Conservation (phyloP, 805 yeast genomes). For the Zygotorulaspora chibaensis region DNA sequence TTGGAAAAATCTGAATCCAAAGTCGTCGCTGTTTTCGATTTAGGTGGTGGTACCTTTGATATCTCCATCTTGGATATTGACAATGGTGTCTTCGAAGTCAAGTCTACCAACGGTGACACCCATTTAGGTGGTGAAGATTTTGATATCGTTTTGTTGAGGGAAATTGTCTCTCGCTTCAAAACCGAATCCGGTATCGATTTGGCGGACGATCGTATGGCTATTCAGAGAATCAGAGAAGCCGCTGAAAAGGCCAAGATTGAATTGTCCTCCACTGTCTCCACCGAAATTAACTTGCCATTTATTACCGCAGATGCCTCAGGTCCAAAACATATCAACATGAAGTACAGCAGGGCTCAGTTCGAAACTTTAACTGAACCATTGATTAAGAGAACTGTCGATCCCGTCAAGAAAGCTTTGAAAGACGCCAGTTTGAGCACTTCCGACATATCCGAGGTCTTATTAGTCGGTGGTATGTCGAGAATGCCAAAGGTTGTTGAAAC, state of each 20-base stretch:
- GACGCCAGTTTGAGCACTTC: conserved; percentile 66
- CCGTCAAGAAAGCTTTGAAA: conserved; percentile 70
- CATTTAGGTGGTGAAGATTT: conserved; percentile 88
- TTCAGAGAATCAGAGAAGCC: conserved; percentile 81
- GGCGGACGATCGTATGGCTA: conserved; percentile 56
- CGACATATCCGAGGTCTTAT: conserved; percentile 69
- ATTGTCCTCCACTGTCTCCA: conserved; percentile 61
- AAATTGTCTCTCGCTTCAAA: conserved; percentile 75
- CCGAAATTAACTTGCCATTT: conserved; percentile 72
- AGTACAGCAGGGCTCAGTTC: conserved; percentile 65
- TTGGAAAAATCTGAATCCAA: conserved; percentile 72
- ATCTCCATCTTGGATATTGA: conserved; percentile 93
- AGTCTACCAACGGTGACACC: conserved; percentile 92
- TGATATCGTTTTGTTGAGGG: conserved; percentile 81
- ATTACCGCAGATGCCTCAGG: conserved; percentile 77
- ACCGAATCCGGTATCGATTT: conserved; percentile 61
- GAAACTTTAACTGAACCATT: conserved; percentile 66
- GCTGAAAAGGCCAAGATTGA: conserved; percentile 81
- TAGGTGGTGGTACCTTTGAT: conserved; percentile 99
- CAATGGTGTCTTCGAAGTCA: conserved; percentile 96
- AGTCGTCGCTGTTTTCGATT: conserved; percentile 92
- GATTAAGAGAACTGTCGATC: conserved; percentile 67
- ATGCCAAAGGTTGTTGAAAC: conserved; percentile 77
- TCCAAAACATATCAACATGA: conserved; percentile 63
- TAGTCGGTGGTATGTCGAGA: conserved; percentile 88